These are phyloP conservation scores for Aspergillus taichungensis DNA, from an alignment of 495 filamentous ascomycete genomes.

Conservation along the genomic window DNA sequence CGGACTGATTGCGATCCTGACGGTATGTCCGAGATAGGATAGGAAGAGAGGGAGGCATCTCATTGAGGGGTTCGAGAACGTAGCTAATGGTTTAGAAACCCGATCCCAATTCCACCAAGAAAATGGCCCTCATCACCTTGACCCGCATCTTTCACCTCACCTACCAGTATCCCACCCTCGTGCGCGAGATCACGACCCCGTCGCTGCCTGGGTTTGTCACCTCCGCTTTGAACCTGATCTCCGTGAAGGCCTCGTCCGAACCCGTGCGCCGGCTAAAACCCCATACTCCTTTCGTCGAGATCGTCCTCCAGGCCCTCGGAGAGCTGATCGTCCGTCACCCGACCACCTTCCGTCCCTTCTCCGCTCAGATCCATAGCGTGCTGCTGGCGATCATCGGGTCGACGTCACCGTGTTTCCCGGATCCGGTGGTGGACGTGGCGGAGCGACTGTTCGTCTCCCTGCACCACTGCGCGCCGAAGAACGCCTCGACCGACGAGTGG, in stretches of 20 bases:
- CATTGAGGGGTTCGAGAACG: too few relatives aligned
- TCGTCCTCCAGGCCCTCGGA: conserved; percentile 53
- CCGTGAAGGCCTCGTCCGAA: conserved; percentile 31
- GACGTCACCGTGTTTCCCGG: conserved; percentile 28
- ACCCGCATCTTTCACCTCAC: conserved; percentile 75
- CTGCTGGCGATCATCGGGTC: conserved; percentile 40
- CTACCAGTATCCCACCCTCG: conserved; percentile 68
- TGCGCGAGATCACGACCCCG: conserved; percentile 83
- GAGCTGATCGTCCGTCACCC: conserved; percentile 68
- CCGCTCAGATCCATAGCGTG: conserved; percentile 53
- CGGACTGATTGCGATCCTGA: conserved; percentile 58
- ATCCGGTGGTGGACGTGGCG: conserved; percentile 40
- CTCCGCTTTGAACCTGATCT: conserved; percentile 60
- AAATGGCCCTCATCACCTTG: conserved; percentile 63
- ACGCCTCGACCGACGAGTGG: conserved; percentile 66
- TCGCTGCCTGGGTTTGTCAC: conserved; percentile 65
- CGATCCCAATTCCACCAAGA: conserved; percentile 62
- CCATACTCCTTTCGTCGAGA: conserved; percentile 45
- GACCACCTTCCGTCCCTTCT: conserved; percentile 68
- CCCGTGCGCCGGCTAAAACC: conserved; percentile 34
- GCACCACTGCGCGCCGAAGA: conserved; percentile 68
- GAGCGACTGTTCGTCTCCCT: conserved; percentile 57
- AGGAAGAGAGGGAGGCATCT: too few relatives aligned
- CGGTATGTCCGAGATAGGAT: conserved; percentile 33
- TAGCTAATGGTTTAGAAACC: conserved; percentile 44